Evolutionary conservation across 2,329 filamentous ascomycete species (phyloP).

Genomic region (Fusarium sp.): DNA sequence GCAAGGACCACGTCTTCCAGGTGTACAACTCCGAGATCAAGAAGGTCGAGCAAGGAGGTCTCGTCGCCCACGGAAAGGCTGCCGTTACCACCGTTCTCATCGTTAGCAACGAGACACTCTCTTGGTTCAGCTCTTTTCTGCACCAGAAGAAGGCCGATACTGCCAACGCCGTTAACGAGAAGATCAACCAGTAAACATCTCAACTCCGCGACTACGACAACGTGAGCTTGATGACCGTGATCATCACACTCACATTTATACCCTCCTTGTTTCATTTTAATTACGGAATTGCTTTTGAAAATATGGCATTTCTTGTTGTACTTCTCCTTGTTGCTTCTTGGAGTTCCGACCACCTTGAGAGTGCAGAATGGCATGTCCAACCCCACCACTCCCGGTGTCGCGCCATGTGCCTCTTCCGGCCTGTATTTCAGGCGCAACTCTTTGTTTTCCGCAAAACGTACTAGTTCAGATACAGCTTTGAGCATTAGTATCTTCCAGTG

Average conservation of each 20-base stretch:
- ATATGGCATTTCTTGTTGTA: constrained; percentile 11
- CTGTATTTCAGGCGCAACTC: constrained; percentile 4
- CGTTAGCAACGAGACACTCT: constrained; percentile 72
- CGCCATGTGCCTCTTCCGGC: constrained; percentile 4
- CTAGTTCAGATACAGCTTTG: background rate
- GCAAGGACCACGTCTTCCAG: constrained; percentile 69
- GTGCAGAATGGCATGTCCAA: constrained; percentile 3
- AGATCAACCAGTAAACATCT: constrained; percentile 55
- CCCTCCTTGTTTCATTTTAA: constrained; percentile 34
- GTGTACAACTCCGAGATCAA: constrained; percentile 70
- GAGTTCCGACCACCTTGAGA: constrained; percentile 7
- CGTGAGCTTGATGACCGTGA: constrained; percentile 23
- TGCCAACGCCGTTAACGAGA: constrained; percentile 66
- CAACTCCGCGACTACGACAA: background rate
- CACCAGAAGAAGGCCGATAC: constrained; percentile 71
- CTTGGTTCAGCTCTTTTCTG: constrained; percentile 69
- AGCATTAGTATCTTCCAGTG: background rate
- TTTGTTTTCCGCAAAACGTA: constrained; percentile 7
- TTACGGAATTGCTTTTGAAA: constrained; percentile 13
- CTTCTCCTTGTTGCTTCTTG: constrained; percentile 22
- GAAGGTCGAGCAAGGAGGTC: constrained; percentile 71
- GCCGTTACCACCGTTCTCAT: constrained; percentile 74
- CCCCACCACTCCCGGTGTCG: background rate
- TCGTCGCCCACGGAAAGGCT: constrained; percentile 77
- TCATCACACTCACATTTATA: constrained; percentile 37